Percentiles rank a stretch among this genome's conserved stretches.
Evolutionary conservation across 805 yeast genomes (phyloP).

Genomic region (Millerozyma miso): DNA sequence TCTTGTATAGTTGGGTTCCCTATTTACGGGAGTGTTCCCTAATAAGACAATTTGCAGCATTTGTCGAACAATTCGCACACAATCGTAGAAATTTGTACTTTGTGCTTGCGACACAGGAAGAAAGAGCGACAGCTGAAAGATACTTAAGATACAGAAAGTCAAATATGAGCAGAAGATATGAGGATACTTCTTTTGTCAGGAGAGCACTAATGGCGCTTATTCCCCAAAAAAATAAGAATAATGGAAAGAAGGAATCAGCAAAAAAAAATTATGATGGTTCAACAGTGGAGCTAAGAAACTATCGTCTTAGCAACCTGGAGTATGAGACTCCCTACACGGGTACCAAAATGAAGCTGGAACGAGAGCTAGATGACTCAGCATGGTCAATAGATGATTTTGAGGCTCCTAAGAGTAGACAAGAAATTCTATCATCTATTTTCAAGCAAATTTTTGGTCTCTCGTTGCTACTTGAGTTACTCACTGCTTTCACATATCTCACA

Average conservation of each 20-base stretch:
- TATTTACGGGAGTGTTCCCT: no score
- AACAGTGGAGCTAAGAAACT: background rate
- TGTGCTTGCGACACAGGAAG: no score
- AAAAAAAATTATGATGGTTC: background rate
- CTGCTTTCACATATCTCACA: slow-evolving; percentile 23
- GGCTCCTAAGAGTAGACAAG: background rate
- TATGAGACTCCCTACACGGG: background rate
- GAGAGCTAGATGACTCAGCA: slow-evolving; percentile 13
- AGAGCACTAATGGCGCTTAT: background rate
- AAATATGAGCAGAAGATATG: background rate
- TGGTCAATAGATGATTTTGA: slow-evolving; percentile 27
- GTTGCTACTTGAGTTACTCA: background rate
- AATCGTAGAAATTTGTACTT: background rate
- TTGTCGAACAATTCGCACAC: background rate
- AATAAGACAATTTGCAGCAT: background rate
- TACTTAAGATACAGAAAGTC: no score
- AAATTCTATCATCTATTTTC: background rate
- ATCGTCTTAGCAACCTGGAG: background rate
- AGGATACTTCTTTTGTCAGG: background rate
- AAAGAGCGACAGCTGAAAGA: no score
- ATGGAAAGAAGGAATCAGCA: background rate
- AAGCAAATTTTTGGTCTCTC: background rate
- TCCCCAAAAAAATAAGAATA: background rate
- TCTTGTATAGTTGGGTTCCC: no score
- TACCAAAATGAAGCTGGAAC: slow-evolving; percentile 11